Conservation (phyloP, 345 rosid species). For the Xanthoceras sorbifolium region DNA sequence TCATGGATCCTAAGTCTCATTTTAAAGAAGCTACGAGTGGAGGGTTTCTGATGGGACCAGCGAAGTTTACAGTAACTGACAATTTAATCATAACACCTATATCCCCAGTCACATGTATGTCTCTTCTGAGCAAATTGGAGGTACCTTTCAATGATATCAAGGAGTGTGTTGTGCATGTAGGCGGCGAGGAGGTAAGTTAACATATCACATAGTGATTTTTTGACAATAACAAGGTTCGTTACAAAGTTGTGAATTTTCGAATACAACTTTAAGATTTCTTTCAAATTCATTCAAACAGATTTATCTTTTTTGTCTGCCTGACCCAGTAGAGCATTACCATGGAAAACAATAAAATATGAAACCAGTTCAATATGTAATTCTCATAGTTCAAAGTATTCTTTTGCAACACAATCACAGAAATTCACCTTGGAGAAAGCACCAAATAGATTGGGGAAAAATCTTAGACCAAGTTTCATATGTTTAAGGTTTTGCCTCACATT, state of each 20-base stretch:
- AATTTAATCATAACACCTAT: conserved; percentile 19
- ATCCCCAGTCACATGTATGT: conserved; percentile 9
- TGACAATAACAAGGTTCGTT: not conserved
- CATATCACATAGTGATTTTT: not conserved
- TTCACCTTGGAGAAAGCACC: no score
- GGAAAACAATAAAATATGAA: no score
- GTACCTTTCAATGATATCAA: conserved; percentile 22
- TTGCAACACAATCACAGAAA: no score
- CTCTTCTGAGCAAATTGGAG: conserved; percentile 14
- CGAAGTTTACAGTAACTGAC: conserved; percentile 22
- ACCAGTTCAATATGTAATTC: no score
- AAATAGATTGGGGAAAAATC: no score
- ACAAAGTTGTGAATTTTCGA: not conserved
- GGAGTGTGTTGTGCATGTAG: conserved; percentile 13
- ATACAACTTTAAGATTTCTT: not conserved
- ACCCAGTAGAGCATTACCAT: no score
- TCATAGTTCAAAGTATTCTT: no score
- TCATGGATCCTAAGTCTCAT: conserved; percentile 17
- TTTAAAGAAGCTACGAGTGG: not conserved
- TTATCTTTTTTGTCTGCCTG: no score
- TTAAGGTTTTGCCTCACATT: no score
- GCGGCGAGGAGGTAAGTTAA: conserved; percentile 21
- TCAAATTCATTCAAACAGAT: no score
- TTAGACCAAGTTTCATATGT: no score
- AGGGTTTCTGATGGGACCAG: conserved; percentile 17